Evolutionary conservation across 495 filamentous ascomycete species (phyloP).

Genomic region (Penicillium egyptiacum): DNA sequence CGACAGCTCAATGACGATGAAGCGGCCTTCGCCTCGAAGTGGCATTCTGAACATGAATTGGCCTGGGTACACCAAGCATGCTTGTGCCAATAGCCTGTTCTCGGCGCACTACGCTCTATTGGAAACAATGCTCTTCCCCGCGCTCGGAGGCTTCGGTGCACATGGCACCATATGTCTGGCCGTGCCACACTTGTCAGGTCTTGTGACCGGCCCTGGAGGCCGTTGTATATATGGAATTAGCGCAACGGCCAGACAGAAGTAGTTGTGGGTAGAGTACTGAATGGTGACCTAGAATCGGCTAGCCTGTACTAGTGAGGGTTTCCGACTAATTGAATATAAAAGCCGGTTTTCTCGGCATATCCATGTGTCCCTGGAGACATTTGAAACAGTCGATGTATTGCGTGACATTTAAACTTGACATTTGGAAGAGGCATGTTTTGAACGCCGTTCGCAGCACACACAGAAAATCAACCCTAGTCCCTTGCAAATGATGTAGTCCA

Average conservation of each 20-base stretch:
- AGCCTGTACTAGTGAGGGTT: neutral
- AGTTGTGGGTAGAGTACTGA: neutral
- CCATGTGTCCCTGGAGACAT: neutral
- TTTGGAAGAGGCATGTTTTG: constrained; percentile 10
- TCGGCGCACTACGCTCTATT: neutral
- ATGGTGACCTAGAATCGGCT: neutral
- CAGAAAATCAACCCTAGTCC: constrained; percentile 2
- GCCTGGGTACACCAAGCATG: neutral
- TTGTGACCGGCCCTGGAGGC: neutral
- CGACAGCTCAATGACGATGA: constrained; percentile 1
- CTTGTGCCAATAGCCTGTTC: neutral
- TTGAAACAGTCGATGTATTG: constrained; percentile 2
- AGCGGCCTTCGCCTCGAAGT: neutral
- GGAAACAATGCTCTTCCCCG: neutral
- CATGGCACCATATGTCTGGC: neutral
- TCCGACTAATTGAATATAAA: neutral
- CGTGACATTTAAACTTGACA: constrained; percentile 6
- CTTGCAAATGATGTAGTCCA: constrained; percentile 11
- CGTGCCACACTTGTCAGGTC: neutral
- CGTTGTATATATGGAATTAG: neutral
- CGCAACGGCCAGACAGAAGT: neutral
- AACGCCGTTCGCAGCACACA: constrained; percentile 23
- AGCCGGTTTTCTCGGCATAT: neutral
- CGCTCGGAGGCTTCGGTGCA: neutral
- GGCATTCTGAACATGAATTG: neutral